phyloP scores from a whole-genome alignment of 176 grass and related monocot genomes.

The Neostapfia colusana region DNA sequence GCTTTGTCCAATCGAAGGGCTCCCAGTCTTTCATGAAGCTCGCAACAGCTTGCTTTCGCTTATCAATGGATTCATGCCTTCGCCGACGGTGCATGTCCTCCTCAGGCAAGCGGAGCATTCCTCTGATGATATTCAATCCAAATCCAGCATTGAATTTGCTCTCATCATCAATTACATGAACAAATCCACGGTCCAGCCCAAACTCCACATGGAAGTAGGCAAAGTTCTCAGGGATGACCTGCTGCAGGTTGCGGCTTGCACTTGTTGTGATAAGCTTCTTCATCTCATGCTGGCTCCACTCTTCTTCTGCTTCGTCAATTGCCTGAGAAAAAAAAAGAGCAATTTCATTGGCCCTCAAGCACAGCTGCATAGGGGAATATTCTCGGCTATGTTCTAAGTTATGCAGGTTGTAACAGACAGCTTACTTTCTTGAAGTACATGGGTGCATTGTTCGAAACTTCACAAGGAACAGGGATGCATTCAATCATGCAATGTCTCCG shows the following conservation, averaged over 20 bases:
- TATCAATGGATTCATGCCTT: constrained; percentile 70
- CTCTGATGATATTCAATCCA: constrained; percentile 79
- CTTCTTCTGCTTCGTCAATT: constrained; percentile 90
- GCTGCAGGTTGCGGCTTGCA: constrained; percentile 60
- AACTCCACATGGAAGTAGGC: constrained; percentile 97
- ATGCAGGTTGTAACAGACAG: constrained; percentile 3
- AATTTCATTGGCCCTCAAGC: constrained; percentile 8
- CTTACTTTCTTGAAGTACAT: constrained; percentile 98
- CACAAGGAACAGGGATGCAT: constrained; percentile 73
- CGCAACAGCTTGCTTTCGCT: constrained; percentile 59
- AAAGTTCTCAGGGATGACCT: constrained; percentile 83
- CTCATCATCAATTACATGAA: constrained; percentile 93
- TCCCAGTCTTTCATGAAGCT: constrained; percentile 75
- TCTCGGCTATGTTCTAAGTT: background rate
- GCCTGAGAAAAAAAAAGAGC: constrained; percentile 49
- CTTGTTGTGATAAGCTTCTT: constrained; percentile 89
- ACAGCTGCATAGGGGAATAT: constrained; percentile 1
- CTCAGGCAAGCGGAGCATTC: constrained; percentile 69
- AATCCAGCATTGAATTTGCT: constrained; percentile 72
- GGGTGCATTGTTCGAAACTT: constrained; percentile 70
- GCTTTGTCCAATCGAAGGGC: constrained; percentile 81
- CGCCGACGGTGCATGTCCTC: constrained; percentile 81
- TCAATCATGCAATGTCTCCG: constrained; percentile 83
- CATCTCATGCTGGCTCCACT: constrained; percentile 88
- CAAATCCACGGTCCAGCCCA: constrained; percentile 76